These are phyloP conservation scores for Starmerella apicola DNA, from an alignment of 805 yeast species.

Conservation along the genomic window DNA sequence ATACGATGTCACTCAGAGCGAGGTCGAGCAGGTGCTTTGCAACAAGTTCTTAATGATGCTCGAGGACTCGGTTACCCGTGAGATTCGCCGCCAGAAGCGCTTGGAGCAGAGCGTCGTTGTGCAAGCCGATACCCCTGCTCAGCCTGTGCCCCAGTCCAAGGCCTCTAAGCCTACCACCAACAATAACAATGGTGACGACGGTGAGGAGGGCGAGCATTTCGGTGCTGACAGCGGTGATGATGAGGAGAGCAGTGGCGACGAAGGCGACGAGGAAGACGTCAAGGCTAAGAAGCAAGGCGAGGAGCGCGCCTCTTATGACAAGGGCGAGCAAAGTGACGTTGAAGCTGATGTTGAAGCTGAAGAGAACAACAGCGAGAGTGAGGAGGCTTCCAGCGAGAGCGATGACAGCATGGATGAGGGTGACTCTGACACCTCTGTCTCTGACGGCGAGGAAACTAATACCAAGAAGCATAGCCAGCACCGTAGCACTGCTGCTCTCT, in stretches of 20 bases:
- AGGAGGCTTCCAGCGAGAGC: constrained; percentile 30
- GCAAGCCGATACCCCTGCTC: constrained; percentile 26
- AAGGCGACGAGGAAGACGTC: constrained; percentile 82
- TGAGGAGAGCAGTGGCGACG: constrained; percentile 91
- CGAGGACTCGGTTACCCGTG: constrained; percentile 64
- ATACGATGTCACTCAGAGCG: constrained; percentile 74
- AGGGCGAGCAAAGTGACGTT: constrained; percentile 38
- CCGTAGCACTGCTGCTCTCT: constrained; percentile 27
- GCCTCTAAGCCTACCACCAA: constrained; percentile 32
- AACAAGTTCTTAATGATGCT: constrained; percentile 53
- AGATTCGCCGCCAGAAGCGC: constrained; percentile 68
- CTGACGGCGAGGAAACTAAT: constrained; percentile 12
- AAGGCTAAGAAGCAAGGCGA: constrained; percentile 82
- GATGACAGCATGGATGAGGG: constrained; percentile 21
- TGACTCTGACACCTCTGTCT: constrained; percentile 8
- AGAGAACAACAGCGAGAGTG: not conserved
- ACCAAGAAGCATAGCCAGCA: not conserved
- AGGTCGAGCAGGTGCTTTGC: constrained; percentile 58
- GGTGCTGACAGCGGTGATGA: constrained; percentile 48
- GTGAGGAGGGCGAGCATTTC: constrained; percentile 28
- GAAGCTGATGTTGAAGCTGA: constrained; percentile 19
- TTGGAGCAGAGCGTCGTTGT: constrained; percentile 30
- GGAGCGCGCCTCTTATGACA: constrained; percentile 78
- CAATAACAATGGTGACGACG: constrained; percentile 17
- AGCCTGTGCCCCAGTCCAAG: constrained; percentile 37